Evolutionary conservation across 2,329 filamentous ascomycete genomes (phyloP), one percentile per base, ranked within the genome.

Genomic region (Arthroderma uncinatum): DNA sequence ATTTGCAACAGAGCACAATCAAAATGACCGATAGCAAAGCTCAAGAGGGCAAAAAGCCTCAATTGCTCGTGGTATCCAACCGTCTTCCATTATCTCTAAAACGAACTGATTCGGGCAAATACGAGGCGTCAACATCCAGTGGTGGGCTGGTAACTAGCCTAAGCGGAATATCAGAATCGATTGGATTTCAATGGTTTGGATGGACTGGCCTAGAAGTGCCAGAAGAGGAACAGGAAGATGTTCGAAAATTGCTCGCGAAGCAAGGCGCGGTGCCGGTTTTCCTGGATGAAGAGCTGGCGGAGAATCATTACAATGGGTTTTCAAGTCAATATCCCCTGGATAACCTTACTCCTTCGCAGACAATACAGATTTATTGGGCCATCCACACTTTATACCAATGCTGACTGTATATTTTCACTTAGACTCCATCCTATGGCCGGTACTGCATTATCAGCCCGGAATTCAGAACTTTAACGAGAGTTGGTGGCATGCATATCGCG

Each of bases 361-460:
- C 2, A 19, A 34, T 33, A 36, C 39, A 25, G 10, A 28, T 5
- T 23, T 30, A 23, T 52, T 8, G 6, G 19, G 16, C 14, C 34
- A 6, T 12, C 33, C 12, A 14, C 2, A 25, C 5, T 25, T 6
- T 16, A 10, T 47, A 14, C 14, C 40, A 47, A 21, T 47, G 8
- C 21, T 25, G 7, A 2, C 40, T 9, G 23, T 40, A 30, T 30
- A 14, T 12, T 7, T 6, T 5, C 21, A 14, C 8, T 1, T 56
- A 91, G 89, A 97, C 73, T 91, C 88, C 5, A 95, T 96, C 69
- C 82, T 96, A 58, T 97, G 92, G 92, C 92, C 92, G 1, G 84
- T 95, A 33, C 91, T 97, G 74, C 92, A 96, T 76, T 96, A 96
- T 75, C 91, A 95, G 71, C 89, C 90, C 52, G 90, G 89, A 66